phyloP scores from a whole-genome alignment of 2,329 filamentous ascomycete genomes.

The Aspergillus clavatus region DNA sequence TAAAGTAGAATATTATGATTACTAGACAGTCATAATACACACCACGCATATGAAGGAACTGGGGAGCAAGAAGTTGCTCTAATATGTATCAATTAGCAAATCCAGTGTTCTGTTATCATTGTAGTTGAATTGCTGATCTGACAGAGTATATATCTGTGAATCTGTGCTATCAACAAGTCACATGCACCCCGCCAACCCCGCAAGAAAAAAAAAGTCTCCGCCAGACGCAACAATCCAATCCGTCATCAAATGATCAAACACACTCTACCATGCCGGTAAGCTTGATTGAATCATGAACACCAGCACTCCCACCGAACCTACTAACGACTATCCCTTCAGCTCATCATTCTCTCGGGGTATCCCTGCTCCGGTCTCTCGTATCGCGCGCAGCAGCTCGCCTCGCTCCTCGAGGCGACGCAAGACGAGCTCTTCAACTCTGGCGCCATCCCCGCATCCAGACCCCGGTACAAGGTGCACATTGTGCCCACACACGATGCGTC shows the following conservation, averaged over 20 bases:
- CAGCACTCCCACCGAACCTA: not conserved
- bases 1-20: too few species aligned
- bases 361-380: slow-evolving; percentile 61
- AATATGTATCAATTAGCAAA: too few species aligned
- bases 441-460: slow-evolving; percentile 36
- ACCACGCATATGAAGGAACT: too few species aligned
- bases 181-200: slow-evolving; percentile 3
- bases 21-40: too few species aligned
- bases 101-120: too few species aligned
- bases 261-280: slow-evolving; percentile 27
- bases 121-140: too few species aligned
- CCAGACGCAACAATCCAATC: slow-evolving; percentile 15
- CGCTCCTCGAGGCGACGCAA: slow-evolving; percentile 46
- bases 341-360: slow-evolving; percentile 59
- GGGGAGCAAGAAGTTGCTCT: too few species aligned
- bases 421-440: slow-evolving; percentile 40
- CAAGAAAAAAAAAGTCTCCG: slow-evolving; percentile 7
- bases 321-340: slow-evolving; percentile 37
- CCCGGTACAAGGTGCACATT: slow-evolving; percentile 41
- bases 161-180: too few species aligned
- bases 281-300: not conserved
- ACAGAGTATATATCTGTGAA: too few species aligned
- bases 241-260: too few species aligned
- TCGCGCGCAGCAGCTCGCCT: slow-evolving; percentile 54
- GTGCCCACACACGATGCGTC: slow-evolving; percentile 38